phyloP scores from a whole-genome alignment of 768 basidiomycete species.

The Stropharia rugosoannulata region DNA sequence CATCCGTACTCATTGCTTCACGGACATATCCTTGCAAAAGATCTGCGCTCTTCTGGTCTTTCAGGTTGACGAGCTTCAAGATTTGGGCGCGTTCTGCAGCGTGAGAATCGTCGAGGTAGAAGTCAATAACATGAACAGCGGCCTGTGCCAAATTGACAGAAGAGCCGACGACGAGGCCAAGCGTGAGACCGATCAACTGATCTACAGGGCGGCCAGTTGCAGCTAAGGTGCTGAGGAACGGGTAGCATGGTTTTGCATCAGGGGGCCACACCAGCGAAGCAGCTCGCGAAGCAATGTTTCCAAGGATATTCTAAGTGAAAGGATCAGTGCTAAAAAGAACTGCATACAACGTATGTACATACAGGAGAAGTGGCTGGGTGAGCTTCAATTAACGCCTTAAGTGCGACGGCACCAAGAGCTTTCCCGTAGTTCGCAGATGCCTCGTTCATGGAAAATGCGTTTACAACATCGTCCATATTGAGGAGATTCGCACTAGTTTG shows the following conservation, averaged over 20 bases:
- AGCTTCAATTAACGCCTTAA: constrained; percentile 10
- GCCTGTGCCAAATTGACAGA: constrained; percentile 48
- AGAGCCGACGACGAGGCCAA: constrained; percentile 48
- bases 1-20: constrained; percentile 47
- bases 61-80: constrained; percentile 29
- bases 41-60: constrained; percentile 30
- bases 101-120: constrained; percentile 46
- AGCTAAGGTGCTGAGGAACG: constrained; percentile 37
- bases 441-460: constrained; percentile 9
- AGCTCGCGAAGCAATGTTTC: constrained; percentile 22
- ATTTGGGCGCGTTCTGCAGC: constrained; percentile 39
- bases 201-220: constrained; percentile 36
- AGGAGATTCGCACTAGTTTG: constrained; percentile 10
- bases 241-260: constrained; percentile 30
- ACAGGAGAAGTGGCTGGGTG: constrained; percentile 10
- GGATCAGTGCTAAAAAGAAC: not conserved
- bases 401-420: constrained; percentile 6
- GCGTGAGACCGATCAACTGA: constrained; percentile 40
- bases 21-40: constrained; percentile 47
- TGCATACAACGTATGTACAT: not conserved
- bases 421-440: constrained; percentile 8
- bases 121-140: constrained; percentile 49
- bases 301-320: constrained; percentile 25
- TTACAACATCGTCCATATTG: constrained; percentile 4
- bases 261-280: constrained; percentile 27